A percentile compares a stretch with the other conserved stretches of the same genome.
phyloP scores from a whole-genome alignment of 164 flowering plant species.

The Echeveria elegans region DNA sequence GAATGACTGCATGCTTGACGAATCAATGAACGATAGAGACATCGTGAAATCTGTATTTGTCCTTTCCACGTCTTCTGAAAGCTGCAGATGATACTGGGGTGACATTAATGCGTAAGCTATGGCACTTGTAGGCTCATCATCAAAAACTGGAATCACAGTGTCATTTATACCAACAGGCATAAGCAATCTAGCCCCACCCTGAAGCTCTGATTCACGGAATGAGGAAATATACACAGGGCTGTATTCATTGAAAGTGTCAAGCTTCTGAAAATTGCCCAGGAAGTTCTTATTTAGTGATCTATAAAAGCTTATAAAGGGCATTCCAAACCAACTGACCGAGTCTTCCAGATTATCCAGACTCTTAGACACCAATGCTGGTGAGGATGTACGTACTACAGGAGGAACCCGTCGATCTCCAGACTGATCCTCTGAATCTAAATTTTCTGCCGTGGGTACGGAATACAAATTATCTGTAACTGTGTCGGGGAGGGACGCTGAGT shows the following conservation, averaged over 20 bases:
- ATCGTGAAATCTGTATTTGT: constrained; percentile 35
- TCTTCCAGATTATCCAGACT: constrained; percentile 44
- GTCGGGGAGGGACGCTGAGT: constrained; percentile 19
- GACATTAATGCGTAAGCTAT: constrained; percentile 67
- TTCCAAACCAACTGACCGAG: constrained; percentile 47
- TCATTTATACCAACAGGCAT: constrained; percentile 74
- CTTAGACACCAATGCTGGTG: constrained; percentile 26
- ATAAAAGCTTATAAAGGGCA: constrained; percentile 64
- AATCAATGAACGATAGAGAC: constrained; percentile 37
- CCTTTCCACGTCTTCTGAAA: constrained; percentile 55
- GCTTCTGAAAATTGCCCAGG: constrained; percentile 33
- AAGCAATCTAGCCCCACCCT: constrained; percentile 61
- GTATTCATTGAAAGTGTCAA: constrained; percentile 46
- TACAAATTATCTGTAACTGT: constrained; percentile 29
- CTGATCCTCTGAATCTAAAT: constrained; percentile 27
- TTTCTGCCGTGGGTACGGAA: constrained; percentile 19
- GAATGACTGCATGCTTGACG: constrained; percentile 24
- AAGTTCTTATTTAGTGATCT: constrained; percentile 51
- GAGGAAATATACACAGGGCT: constrained; percentile 64
- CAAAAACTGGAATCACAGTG: constrained; percentile 78
- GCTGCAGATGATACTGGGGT: constrained; percentile 50
- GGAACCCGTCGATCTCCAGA: constrained; percentile 28
- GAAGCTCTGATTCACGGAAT: constrained; percentile 50
- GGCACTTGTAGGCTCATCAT: constrained; percentile 95
- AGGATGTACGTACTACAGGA: constrained; percentile 22